Evolutionary conservation across 441 rosid genomes (phyloP).

Genomic region (Corymbia citriodora): DNA sequence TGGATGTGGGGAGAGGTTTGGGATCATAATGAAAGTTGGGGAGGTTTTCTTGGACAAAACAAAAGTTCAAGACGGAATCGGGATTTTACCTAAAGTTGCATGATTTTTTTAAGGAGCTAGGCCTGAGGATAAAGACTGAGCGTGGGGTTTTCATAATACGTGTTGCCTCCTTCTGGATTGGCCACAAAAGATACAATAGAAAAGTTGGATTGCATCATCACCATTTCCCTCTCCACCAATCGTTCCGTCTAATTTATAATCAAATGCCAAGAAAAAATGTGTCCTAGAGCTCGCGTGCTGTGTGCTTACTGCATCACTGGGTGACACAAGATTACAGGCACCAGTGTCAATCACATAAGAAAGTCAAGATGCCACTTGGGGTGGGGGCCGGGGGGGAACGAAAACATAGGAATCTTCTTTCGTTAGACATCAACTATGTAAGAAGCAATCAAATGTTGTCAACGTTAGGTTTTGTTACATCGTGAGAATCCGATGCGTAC

Average conservation of each 20-base stretch:
- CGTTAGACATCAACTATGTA: neutral
- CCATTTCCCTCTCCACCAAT: neutral
- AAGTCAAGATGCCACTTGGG: neutral
- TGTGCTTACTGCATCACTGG: neutral
- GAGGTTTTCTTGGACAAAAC: neutral
- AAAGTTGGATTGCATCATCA: neutral
- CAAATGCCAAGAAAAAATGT: neutral
- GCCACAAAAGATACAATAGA: neutral
- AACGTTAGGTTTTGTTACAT: neutral
- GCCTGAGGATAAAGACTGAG: too few species aligned
- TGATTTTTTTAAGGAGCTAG: too few species aligned
- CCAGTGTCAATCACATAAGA: neutral
- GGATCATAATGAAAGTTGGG: neutral
- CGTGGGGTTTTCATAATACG: too few species aligned
- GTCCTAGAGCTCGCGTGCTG: neutral
- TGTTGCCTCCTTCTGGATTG: neutral
- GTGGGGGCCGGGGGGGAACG: too few species aligned
- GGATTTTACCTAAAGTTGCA: neutral
- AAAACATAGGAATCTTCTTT: neutral
- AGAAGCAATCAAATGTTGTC: neutral
- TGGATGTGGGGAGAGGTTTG: rapidly evolving
- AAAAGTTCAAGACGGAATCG: neutral
- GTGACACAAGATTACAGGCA: neutral
- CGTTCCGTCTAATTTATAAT: neutral
- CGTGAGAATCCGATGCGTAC: neutral